Evolutionary conservation across 306 rosid genomes (phyloP).

Genomic region (Macrotyloma uniflorum): DNA sequence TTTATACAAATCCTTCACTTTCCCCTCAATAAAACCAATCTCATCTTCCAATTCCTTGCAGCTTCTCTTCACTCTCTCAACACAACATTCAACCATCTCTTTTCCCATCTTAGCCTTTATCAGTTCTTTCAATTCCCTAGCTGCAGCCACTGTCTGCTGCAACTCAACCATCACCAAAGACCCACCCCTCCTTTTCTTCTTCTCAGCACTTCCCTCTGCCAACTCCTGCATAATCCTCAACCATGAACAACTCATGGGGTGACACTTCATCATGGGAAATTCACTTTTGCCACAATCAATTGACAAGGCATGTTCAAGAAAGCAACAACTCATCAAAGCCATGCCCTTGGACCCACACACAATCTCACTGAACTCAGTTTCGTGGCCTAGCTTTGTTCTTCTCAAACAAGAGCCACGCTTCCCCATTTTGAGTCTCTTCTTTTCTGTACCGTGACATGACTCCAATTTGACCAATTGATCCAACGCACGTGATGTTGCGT

Average conservation of each 20-base stretch:
- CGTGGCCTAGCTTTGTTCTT: conserved; percentile 21
- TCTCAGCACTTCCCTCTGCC: conserved; percentile 31
- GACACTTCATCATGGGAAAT: background rate
- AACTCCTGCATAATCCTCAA: conserved; percentile 30
- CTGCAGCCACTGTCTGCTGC: conserved; percentile 27
- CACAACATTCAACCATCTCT: conserved; percentile 5
- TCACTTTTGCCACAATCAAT: conserved; percentile 32
- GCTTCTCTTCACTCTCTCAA: conserved; percentile 35
- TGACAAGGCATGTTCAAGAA: conserved; percentile 41
- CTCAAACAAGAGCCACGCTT: conserved; percentile 19
- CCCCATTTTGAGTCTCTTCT: background rate
- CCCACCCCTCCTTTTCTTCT: conserved; percentile 25
- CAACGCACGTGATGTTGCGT: conserved; percentile 25
- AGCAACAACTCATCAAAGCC: conserved; percentile 39
- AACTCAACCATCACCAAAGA: conserved; percentile 34
- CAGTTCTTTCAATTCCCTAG: conserved; percentile 36
- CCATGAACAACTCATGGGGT: conserved; percentile 32
- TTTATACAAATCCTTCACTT: conserved; percentile 46
- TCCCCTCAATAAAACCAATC: conserved; percentile 42
- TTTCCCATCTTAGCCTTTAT: conserved; percentile 33
- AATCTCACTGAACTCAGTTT: conserved; percentile 43
- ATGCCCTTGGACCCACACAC: conserved; percentile 42
- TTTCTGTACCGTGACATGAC: conserved; percentile 27
- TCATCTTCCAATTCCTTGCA: conserved; percentile 37
- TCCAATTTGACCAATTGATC: background rate